Evolutionary conservation across 176 grass and related monocot genomes (phyloP).

Genomic region (Carex parvula): DNA sequence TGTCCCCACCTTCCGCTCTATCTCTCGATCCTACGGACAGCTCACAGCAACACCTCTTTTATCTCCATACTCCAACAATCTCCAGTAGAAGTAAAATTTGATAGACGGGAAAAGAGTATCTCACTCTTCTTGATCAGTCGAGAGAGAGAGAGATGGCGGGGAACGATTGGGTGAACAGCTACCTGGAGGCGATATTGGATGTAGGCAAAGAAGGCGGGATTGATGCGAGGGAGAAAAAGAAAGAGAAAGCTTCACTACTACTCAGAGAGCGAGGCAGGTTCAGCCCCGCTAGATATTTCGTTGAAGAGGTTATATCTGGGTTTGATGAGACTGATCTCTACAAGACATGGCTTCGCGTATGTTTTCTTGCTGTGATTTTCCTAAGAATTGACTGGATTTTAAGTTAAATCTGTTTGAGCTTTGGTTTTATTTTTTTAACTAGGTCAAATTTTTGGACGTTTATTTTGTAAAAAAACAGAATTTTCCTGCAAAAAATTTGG

Average conservation of each 20-base stretch:
- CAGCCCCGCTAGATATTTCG: conserved; percentile 50
- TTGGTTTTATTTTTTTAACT: not conserved
- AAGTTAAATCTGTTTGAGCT: not conserved
- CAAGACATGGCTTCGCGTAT: conserved; percentile 59
- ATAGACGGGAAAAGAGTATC: not conserved
- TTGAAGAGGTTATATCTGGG: conserved; percentile 55
- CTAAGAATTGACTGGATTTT: not conserved
- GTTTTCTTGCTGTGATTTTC: not conserved
- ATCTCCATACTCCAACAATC: conserved; percentile 2
- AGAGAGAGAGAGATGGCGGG: conserved; percentile 31
- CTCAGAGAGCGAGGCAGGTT: conserved; percentile 48
- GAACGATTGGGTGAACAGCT: conserved; percentile 61
- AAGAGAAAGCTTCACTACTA: conserved; percentile 36
- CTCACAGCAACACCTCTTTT: not conserved
- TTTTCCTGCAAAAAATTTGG: not conserved
- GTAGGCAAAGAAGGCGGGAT: conserved; percentile 34
- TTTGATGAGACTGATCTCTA: conserved; percentile 60
- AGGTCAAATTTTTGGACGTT: not conserved
- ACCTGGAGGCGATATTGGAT: conserved; percentile 53
- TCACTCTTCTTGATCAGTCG: not conserved
- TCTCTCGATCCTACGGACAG: not conserved
- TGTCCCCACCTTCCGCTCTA: not conserved
- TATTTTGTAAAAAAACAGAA: not conserved
- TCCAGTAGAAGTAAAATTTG: not conserved
- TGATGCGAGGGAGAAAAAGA: conserved; percentile 25